Percentiles rank a stretch among this genome's conserved stretches.
Conservation (phyloP, 352 stramenopile species). For the Phytopythium aichiense region DNA sequence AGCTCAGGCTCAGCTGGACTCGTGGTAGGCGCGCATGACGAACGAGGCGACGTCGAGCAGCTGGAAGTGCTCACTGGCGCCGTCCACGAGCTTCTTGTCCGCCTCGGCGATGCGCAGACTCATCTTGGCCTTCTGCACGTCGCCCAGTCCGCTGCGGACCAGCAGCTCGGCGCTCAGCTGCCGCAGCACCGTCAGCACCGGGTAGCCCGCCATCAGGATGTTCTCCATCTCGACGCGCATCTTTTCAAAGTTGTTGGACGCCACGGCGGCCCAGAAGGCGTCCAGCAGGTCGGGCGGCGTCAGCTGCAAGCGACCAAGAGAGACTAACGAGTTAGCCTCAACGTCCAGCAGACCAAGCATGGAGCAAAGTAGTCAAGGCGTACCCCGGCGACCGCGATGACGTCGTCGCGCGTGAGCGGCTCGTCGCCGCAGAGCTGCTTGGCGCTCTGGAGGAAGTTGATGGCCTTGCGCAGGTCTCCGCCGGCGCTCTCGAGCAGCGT, state of each 20-base stretch:
- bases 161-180: conserved; percentile 86
- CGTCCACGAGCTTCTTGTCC: conserved; percentile 96
- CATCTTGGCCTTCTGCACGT: conserved; percentile 93
- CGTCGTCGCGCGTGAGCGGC: conserved; percentile 61
- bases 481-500: conserved; percentile 91
- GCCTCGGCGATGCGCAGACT: conserved; percentile 93
- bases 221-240: conserved; percentile 91
- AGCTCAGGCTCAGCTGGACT: conserved; percentile 1
- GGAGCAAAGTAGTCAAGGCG: not conserved
- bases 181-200: conserved; percentile 89
- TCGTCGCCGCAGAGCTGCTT: conserved; percentile 90
- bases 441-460: conserved; percentile 97
- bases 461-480: conserved; percentile 97
- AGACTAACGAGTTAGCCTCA: too few species aligned
- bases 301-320: conserved; percentile 25
- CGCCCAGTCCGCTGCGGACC: conserved; percentile 64
- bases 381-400: conserved; percentile 80
- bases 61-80: conserved; percentile 95
- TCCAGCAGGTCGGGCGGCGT: conserved; percentile 76
- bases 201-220: conserved; percentile 91
- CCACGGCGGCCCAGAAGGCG: conserved; percentile 74
- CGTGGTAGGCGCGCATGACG: conserved; percentile 77
- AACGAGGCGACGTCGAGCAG: conserved; percentile 92
- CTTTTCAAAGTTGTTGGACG: conserved; percentile 82
- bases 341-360: not conserved